These are phyloP conservation scores for Cercospora nicotianae DNA, from an alignment of 2,329 filamentous ascomycete species.

Conservation along the genomic window DNA sequence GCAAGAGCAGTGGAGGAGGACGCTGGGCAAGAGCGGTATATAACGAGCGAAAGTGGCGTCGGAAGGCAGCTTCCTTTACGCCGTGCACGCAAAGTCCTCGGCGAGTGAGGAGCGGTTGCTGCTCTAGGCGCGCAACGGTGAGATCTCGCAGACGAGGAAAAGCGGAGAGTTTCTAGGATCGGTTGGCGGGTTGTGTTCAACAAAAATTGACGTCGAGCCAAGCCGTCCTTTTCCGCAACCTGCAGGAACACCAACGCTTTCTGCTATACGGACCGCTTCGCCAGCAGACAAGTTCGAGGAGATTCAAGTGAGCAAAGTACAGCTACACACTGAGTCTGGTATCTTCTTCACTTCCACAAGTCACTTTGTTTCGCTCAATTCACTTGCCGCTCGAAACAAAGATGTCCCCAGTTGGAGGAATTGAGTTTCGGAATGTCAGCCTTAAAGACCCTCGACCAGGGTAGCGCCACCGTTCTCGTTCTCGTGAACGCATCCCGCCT, in stretches of 20 bases:
- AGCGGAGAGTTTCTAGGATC: slow-evolving; percentile 10
- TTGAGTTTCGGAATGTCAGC: slow-evolving; percentile 7
- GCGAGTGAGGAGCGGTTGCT: slow-evolving; percentile 6
- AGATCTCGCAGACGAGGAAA: slow-evolving; percentile 1
- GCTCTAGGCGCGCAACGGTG: slow-evolving; percentile 4
- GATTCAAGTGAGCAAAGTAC: background rate
- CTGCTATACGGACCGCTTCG: background rate
- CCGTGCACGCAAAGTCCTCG: slow-evolving; percentile 1
- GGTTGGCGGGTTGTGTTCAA: slow-evolving; percentile 13
- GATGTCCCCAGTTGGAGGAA: background rate
- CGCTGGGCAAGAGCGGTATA: slow-evolving; percentile 12
- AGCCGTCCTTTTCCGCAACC: slow-evolving; percentile 10
- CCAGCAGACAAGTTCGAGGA: background rate
- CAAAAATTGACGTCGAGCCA: slow-evolving; percentile 14
- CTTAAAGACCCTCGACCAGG: slow-evolving; percentile 11
- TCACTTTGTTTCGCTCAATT: background rate
- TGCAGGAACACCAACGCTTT: slow-evolving; percentile 5
- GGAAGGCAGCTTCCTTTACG: slow-evolving; percentile 1
- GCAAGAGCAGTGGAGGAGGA: background rate
- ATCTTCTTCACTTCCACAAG: background rate
- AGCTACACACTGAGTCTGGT: too few species aligned
- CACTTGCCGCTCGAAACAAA: background rate
- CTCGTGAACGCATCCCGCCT: slow-evolving; percentile 4
- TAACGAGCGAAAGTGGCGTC: slow-evolving; percentile 11
- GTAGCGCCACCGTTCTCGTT: slow-evolving; percentile 8